These are phyloP conservation scores for Phytopythium litorale DNA, from an alignment of 352 stramenopile genomes.

Conservation along the genomic window DNA sequence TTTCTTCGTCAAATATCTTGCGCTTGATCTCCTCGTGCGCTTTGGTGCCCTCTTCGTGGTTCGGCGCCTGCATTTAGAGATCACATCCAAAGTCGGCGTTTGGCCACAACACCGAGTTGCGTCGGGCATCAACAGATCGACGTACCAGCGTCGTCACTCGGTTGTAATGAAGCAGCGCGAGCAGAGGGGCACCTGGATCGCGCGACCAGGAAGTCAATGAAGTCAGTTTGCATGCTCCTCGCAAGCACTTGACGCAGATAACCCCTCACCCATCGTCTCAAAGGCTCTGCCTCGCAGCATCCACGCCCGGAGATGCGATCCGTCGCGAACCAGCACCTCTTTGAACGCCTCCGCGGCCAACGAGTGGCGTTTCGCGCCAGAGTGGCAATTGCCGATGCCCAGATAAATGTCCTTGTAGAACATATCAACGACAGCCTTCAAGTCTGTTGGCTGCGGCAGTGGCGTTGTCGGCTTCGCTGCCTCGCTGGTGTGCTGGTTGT, in stretches of 20 bases:
- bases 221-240: background rate
- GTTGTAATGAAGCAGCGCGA: constrained; percentile 72
- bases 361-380: constrained; percentile 22
- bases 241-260: background rate
- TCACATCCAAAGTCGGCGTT: background rate
- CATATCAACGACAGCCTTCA: constrained; percentile 54
- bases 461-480: constrained; percentile 5
- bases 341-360: constrained; percentile 62
- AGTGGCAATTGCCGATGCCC: constrained; percentile 42
- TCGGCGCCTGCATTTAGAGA: background rate
- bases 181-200: constrained; percentile 28
- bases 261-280: constrained; percentile 34
- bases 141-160: constrained; percentile 41
- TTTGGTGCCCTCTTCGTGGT: background rate
- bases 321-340: constrained; percentile 55
- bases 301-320: constrained; percentile 44
- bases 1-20: background rate
- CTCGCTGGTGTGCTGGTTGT: constrained; percentile 6
- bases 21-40: background rate
- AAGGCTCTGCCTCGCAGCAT: constrained; percentile 48
- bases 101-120: background rate
- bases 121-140: background rate
- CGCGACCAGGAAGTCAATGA: background rate
- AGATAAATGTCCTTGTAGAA: constrained; percentile 67
- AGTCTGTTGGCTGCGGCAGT: constrained; percentile 43